Base-by-base conservation (phyloP, 495 filamentous ascomycete species). In the Lindgomyces ingoldianus region DNA sequence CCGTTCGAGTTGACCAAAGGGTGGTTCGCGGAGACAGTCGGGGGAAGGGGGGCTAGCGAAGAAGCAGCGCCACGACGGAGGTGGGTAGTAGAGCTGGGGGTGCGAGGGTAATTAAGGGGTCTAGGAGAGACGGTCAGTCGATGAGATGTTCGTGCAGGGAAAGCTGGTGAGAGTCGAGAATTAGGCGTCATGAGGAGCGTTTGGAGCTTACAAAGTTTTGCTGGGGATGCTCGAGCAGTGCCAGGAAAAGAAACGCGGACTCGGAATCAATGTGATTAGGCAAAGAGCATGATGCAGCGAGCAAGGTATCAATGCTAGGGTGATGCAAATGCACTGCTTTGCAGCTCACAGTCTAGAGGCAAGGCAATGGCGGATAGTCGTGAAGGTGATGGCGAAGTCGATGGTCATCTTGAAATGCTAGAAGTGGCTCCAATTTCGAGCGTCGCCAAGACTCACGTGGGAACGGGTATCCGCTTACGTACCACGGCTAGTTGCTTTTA, bases 1-100 rank as follows among this genome's bases (percentile, higher is more conserved):
- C 65, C 56, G 58, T 62, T 57, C 51, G 59, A 62, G 26, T 59
- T 52, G 33, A 54, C 65, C 65, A 68, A 67, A 50, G 65, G 58
- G 65, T 47, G 50, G 41, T 27, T 62, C 51, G 56, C 1, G 55
- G 14, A 58, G 54, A 62, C 58, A 45, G 51, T 26, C 46, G 65
- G 33, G 25, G 27, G n/a, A n/a, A n/a, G n/a, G 27, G 39, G n/a
- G 39, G 11, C 41, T 19, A 30, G 57, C 33, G 63, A 24, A 1
- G 21, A 46, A 11, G 42, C 42, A 52, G 33, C 21, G 58, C 65
- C 58, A 62, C 44, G 27, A 48, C 52, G 52, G 27, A 24, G 46
- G 26, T 9, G 26, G 16, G 29, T 1, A 16, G 16, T 29, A 19
- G 22, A 19, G 8, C 3, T 41, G 52, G 36, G 49, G 8, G 22